These are phyloP conservation scores for Coemansia aciculifera DNA, from an alignment of 192 early-diverging fungal species.

Conservation along the genomic window DNA sequence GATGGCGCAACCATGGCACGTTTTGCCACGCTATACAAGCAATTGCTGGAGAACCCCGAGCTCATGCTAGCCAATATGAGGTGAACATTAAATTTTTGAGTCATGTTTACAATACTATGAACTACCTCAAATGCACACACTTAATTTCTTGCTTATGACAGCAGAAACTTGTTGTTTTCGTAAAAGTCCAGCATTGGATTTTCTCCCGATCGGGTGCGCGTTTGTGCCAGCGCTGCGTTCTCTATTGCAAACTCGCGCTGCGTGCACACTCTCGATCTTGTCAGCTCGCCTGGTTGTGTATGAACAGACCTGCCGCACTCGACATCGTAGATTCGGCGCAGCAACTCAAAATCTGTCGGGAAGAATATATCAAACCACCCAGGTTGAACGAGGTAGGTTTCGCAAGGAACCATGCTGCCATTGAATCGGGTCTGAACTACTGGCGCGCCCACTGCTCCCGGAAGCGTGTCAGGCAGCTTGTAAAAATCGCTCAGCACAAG, in stretches of 20 bases:
- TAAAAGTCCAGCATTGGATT: conserved; percentile 96
- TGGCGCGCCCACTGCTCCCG: conserved; percentile 74
- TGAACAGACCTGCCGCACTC: conserved; percentile 57
- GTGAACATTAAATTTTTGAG: conserved; percentile 4
- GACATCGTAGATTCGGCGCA: conserved; percentile 73
- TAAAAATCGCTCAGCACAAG: conserved; percentile 91
- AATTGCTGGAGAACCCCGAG: conserved; percentile 80
- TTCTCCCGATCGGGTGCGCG: conserved; percentile 82
- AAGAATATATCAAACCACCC: conserved; percentile 97
- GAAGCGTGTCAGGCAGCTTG: conserved; percentile 77
- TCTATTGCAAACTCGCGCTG: conserved; percentile 79
- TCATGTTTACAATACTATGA: background rate
- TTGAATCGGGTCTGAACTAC: conserved; percentile 94
- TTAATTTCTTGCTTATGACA: conserved; percentile 26
- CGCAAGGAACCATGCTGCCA: conserved; percentile 90
- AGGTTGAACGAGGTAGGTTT: conserved; percentile 94
- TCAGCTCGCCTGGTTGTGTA: conserved; percentile 12
- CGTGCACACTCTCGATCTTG: conserved; percentile 50
- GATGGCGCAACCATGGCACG: conserved; percentile 95
- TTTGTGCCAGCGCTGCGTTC: conserved; percentile 75
- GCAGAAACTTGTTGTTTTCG: conserved; percentile 76
- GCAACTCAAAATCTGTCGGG: conserved; percentile 92
- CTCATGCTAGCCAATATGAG: conserved; percentile 67
- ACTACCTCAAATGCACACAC: background rate
- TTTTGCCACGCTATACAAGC: conserved; percentile 85